Conservation (phyloP, 192 early-diverging fungal genomes). For the Linnemannia hyalina region DNA sequence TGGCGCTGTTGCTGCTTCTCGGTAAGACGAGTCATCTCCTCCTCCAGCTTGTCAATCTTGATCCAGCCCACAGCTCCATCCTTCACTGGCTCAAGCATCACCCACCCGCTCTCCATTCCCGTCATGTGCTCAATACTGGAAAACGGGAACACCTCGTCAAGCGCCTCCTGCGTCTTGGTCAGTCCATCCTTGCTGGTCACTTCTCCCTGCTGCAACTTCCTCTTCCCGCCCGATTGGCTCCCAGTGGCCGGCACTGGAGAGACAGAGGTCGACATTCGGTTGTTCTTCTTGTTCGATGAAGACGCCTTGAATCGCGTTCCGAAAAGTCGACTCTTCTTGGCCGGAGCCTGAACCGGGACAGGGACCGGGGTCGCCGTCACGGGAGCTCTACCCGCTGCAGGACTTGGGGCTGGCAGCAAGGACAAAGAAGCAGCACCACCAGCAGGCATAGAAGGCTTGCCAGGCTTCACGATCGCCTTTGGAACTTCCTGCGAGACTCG, state of each 20-base stretch:
- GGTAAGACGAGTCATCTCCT: constrained; percentile 40
- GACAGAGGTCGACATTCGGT: constrained; percentile 24
- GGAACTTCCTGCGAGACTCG: constrained; percentile 9
- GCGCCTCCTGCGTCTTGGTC: constrained; percentile 51
- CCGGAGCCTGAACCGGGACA: not conserved
- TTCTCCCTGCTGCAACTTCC: not conserved
- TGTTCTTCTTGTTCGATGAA: constrained; percentile 22
- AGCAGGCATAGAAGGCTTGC: constrained; percentile 45
- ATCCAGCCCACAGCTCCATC: constrained; percentile 54
- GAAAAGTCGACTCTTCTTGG: constrained; percentile 43
- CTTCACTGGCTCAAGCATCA: constrained; percentile 52
- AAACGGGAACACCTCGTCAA: constrained; percentile 55
- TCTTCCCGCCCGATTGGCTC: constrained; percentile 12
- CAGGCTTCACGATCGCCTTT: constrained; percentile 37
- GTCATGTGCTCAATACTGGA: constrained; percentile 42
- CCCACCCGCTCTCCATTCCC: constrained; percentile 49
- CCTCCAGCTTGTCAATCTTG: constrained; percentile 53
- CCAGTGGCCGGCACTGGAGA: not conserved
- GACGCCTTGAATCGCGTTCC: constrained; percentile 24
- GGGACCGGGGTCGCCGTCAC: constrained; percentile 4
- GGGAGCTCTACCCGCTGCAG: constrained; percentile 3
- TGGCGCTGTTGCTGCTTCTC: constrained; percentile 18
- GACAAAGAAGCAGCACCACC: constrained; percentile 50
- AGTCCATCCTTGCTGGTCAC: constrained; percentile 29
- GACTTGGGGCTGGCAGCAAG: constrained; percentile 26